These are phyloP conservation scores for Oryza meridionalis DNA, from an alignment of 176 grass and related monocot species.

Conservation along the genomic window DNA sequence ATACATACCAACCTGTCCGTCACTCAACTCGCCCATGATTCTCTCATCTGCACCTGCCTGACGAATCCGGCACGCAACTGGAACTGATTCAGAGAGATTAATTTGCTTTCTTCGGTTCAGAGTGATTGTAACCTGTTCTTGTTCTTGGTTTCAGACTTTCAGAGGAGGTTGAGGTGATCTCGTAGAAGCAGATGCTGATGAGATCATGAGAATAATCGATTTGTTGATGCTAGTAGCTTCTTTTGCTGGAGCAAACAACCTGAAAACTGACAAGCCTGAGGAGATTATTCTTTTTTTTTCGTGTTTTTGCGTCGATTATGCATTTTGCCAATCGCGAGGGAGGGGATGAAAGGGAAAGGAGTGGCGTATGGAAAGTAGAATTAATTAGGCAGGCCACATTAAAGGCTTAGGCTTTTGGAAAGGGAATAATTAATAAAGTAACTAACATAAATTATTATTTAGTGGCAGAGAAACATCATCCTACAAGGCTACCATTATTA, in stretches of 20 bases:
- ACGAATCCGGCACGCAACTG: background rate
- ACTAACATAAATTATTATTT: background rate
- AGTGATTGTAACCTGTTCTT: background rate
- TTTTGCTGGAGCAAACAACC: background rate
- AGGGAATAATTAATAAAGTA: background rate
- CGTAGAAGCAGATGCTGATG: background rate
- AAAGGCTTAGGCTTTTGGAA: background rate
- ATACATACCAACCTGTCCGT: background rate
- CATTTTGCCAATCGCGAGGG: background rate
- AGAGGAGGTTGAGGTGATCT: background rate
- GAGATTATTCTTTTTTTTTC: background rate
- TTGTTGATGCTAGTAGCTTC: too few relatives aligned
- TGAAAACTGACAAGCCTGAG: background rate
- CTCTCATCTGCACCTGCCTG: background rate
- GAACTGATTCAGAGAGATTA: background rate
- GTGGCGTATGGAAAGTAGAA: background rate
- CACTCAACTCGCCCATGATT: background rate
- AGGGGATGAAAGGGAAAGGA: background rate
- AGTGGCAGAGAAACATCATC: background rate
- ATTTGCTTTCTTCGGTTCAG: background rate
- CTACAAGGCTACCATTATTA: background rate
- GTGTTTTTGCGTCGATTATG: background rate
- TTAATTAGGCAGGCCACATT: background rate
- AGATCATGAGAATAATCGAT: too few relatives aligned
- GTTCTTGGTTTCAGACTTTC: background rate